Evolutionary conservation across 164 flowering plant genomes (phyloP), one percentile per base, ranked within the genome.

Genomic region (Aristolochia californica): DNA sequence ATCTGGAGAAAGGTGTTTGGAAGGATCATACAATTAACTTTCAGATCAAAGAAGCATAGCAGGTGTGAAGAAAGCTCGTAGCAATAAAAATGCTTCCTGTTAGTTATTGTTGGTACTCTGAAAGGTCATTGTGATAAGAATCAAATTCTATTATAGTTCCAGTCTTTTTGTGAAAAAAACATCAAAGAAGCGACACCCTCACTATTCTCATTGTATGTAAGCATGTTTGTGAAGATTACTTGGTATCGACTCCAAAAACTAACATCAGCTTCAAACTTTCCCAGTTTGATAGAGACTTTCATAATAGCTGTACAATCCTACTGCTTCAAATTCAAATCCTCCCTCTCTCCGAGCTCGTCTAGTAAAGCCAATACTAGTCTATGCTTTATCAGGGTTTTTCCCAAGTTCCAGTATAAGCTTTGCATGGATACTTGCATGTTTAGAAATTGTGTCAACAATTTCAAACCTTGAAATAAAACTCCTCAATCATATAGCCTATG

Each of bases 281-380:
- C 66, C 13, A 89, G 75, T 73, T 71, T 80, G 28, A 65, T 65
- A 64, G 91, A 78, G 4, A 83, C 78, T 74, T 87, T 89, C 95
- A 93, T 89, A 5, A 93, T 62, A 48, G 88, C 74, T 0, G 90
- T 85, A 64, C 97, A 85, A 49, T 89, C 96, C 51, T 78, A 87
- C 61, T 71, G 94, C 54, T 68, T 76, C 72, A 93, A 55, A 18
- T 75, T 70, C 70, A 89, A 56, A 52, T 83, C 88, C 21, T 85
- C 91, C 67, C 91, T 78, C 67, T 79, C 83, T 9, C 72, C 90
- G 27, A 93, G 88, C 70, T 93, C 96, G 49, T 81, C 82, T 61
- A 87, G 58, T 55, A 89, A 72, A 25, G 64, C 53, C 60, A 56
- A 45, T 9, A 72, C 81, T 59, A 82, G 80, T 28, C 34, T 48